Percentiles rank a stretch among this genome's conserved stretches.
These are phyloP conservation scores for Bryum argenteum DNA, from an alignment of 225 moss, liverwort and hornwort species.

Conservation along the genomic window DNA sequence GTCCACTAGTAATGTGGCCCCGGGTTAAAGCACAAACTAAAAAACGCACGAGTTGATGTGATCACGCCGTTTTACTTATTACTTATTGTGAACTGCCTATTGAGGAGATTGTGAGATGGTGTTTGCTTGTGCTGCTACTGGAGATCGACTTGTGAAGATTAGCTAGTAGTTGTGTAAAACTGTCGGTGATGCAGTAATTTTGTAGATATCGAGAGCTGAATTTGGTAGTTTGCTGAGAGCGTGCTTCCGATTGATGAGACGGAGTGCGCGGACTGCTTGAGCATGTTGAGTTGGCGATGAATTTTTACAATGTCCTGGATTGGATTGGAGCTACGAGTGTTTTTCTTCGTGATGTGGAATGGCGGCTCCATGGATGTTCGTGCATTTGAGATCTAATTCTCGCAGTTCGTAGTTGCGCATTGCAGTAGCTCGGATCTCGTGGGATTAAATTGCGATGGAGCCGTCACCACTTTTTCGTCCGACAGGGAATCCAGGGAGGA, in stretches of 20 bases:
- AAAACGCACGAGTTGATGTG: no score
- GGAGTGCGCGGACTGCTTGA: background rate
- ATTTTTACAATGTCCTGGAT: background rate
- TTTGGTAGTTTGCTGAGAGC: background rate
- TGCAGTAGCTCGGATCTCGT: background rate
- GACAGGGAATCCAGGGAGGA: conserved; percentile 26
- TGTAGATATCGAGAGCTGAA: background rate
- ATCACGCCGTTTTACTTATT: no score
- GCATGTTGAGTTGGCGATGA: background rate
- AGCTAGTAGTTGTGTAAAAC: no score
- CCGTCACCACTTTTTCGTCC: conserved; percentile 23
- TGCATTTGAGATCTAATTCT: background rate
- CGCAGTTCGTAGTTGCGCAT: background rate
- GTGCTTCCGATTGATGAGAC: background rate
- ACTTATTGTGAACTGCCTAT: no score
- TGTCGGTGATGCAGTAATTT: no score
- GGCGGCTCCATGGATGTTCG: background rate
- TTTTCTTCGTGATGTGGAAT: background rate
- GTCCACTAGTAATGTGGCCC: no score
- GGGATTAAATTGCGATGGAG: conserved; percentile 9
- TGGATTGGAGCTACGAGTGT: background rate
- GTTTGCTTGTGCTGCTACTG: no score
- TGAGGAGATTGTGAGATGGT: no score
- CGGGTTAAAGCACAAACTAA: no score
- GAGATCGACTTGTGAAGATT: no score